phyloP scores from a whole-genome alignment of 495 filamentous ascomycete species.

The Penicillium samsonianum region DNA sequence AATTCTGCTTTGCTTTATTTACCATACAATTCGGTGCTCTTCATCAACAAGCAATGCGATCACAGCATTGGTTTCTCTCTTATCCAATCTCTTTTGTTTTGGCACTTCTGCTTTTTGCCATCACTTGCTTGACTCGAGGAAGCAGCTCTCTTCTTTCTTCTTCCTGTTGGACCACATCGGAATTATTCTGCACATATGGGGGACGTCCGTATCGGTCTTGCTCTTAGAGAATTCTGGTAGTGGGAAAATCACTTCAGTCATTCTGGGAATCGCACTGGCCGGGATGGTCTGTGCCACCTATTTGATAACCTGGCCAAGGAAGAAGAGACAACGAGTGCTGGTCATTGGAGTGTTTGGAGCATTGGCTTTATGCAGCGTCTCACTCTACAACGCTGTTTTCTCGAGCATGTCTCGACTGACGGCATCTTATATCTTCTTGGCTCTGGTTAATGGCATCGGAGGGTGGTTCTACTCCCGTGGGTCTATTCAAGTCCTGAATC shows the following conservation, averaged over 20 bases:
- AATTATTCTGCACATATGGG: too few species aligned
- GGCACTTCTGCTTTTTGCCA: too few species aligned
- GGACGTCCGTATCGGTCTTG: slow-evolving; percentile 6
- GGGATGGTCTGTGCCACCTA: not conserved
- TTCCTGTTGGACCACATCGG: too few species aligned
- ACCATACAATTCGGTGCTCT: not conserved
- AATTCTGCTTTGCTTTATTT: not conserved
- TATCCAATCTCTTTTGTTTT: too few species aligned
- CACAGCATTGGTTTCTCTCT: not conserved
- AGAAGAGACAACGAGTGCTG: slow-evolving; percentile 7
- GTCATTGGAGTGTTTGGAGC: slow-evolving; percentile 7
- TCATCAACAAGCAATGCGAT: not conserved
- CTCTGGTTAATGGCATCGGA: too few species aligned
- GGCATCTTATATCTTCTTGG: too few species aligned
- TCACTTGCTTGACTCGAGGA: too few species aligned
- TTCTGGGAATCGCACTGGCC: not conserved
- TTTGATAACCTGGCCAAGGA: slow-evolving; percentile 1
- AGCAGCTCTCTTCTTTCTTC: too few species aligned
- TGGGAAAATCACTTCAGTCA: not conserved
- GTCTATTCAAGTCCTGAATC: slow-evolving; percentile 1
- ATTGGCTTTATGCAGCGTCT: slow-evolving; percentile 1
- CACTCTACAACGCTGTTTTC: too few species aligned
- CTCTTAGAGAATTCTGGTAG: slow-evolving; percentile 2
- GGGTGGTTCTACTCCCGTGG: too few species aligned
- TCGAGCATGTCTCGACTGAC: too few species aligned